These are phyloP conservation scores for Fonsecaea pugnacius DNA, from an alignment of 2,329 filamentous ascomycete species.

Conservation along the genomic window DNA sequence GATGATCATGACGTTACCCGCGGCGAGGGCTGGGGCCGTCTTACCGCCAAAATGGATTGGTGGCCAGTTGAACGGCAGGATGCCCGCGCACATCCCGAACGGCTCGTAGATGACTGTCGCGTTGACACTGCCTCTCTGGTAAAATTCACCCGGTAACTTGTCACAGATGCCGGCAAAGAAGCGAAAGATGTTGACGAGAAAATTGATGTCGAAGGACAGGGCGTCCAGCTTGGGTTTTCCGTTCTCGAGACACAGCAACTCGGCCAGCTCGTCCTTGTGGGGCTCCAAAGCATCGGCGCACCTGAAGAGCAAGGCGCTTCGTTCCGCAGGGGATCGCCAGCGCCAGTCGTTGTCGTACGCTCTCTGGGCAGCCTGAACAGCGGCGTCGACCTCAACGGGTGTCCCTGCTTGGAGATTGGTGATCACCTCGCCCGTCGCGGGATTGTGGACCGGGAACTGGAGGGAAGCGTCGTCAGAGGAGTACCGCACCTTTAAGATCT, in stretches of 20 bases:
- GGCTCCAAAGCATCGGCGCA: constrained; percentile 22
- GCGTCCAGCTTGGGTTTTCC: constrained; percentile 38
- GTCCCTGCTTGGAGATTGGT: constrained; percentile 19
- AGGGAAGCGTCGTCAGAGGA: constrained; percentile 18
- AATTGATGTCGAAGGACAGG: constrained; percentile 30
- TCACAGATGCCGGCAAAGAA: constrained; percentile 37
- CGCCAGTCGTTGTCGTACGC: constrained; percentile 27
- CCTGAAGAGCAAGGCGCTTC: constrained; percentile 18
- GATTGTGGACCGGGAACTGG: constrained; percentile 29
- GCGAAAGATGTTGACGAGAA: constrained; percentile 34
- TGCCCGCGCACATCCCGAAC: constrained; percentile 46
- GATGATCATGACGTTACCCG: constrained; percentile 45
- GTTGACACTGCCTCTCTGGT: constrained; percentile 22
- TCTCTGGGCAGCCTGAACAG: constrained; percentile 19
- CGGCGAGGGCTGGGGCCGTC: constrained; percentile 42
- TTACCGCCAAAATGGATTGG: constrained; percentile 50
- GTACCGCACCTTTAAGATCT: constrained; percentile 9
- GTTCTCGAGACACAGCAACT: constrained; percentile 38
- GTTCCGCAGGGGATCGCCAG: constrained; percentile 17
- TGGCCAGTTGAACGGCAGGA: constrained; percentile 63
- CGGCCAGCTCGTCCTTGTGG: constrained; percentile 36
- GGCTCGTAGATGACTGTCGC: constrained; percentile 25
- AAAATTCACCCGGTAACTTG: constrained; percentile 24
- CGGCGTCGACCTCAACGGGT: constrained; percentile 17
- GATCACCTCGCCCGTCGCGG: constrained; percentile 28